phyloP scores from a whole-genome alignment of 2,329 filamentous ascomycete species.

The Beauveria scarabaeidicola region DNA sequence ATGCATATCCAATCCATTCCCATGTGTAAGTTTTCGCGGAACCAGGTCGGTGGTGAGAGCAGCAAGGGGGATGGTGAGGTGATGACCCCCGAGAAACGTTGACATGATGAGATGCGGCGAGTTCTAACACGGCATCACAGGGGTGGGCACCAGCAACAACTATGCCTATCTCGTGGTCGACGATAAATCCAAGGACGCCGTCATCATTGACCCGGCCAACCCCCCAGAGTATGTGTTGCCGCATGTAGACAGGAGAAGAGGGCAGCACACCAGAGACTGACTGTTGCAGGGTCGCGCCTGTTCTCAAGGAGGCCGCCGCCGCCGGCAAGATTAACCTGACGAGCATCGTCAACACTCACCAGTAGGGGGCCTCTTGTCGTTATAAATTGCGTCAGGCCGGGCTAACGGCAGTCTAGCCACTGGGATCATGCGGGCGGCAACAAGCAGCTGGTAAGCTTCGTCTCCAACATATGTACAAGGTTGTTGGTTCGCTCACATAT shows the following conservation, averaged over 20 bases:
- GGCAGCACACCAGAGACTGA: not conserved
- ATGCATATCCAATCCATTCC: conserved; percentile 88
- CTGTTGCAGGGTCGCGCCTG: conserved; percentile 43
- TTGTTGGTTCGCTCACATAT: not conserved
- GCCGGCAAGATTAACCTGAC: conserved; percentile 70
- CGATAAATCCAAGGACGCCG: conserved; percentile 67
- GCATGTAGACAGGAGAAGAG: not conserved
- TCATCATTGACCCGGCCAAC: conserved; percentile 74
- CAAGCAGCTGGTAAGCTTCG: conserved; percentile 58
- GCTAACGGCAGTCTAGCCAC: conserved; percentile 50
- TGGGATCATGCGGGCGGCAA: conserved; percentile 94
- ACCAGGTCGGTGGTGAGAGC: not conserved
- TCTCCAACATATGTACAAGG: not conserved
- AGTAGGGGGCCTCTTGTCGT: conserved; percentile 50
- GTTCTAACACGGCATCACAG: conserved; percentile 30
- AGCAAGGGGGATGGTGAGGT: not conserved
- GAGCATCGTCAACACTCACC: conserved; percentile 92
- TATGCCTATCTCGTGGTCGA: conserved; percentile 78
- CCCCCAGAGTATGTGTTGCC: conserved; percentile 56
- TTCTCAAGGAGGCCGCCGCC: conserved; percentile 65
- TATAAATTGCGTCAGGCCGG: not conserved
- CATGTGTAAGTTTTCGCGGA: conserved; percentile 58
- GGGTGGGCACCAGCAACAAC: conserved; percentile 71
- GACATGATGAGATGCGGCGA: not conserved
- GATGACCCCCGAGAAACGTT: conserved; percentile 9